Percentiles rank a stretch among this genome's conserved stretches.
Evolutionary conservation across 208 protist genomes (phyloP).

Genomic region (Wallacemonas collosoma): DNA sequence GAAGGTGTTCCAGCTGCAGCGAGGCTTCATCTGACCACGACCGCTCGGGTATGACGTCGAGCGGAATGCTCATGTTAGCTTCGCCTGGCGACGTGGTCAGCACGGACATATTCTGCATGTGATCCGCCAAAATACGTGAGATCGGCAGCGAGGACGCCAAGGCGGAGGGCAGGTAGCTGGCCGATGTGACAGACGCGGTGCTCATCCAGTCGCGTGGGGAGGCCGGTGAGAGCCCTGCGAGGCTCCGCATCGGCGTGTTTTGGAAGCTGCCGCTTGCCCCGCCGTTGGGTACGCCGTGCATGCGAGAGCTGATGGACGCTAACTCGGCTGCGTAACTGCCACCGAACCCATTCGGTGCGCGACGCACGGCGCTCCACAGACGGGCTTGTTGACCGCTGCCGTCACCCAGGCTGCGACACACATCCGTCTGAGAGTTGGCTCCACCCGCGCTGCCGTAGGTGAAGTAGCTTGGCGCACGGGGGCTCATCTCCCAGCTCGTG

Average conservation of each 20-base stretch:
- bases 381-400: no score
- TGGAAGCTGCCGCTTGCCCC: background rate
- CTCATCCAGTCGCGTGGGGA: background rate
- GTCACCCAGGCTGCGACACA: background rate
- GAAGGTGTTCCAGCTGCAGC: no score
- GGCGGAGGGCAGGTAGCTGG: background rate
- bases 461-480: background rate
- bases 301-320: background rate
- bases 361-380: background rate
- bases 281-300: background rate
- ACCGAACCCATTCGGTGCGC: background rate
- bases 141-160: constrained; percentile 9
- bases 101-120: background rate
- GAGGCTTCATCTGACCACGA: background rate
- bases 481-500: background rate
- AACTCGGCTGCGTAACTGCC: background rate
- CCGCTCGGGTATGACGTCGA: background rate
- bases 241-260: background rate
- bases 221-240: background rate
- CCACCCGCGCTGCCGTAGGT: background rate
- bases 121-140: background rate
- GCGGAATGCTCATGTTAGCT: background rate
- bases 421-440: background rate
- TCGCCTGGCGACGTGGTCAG: background rate
- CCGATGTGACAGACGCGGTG: background rate